phyloP scores from a whole-genome alignment of 2,329 filamentous ascomycete genomes.

The Aspergillus ibericus region DNA sequence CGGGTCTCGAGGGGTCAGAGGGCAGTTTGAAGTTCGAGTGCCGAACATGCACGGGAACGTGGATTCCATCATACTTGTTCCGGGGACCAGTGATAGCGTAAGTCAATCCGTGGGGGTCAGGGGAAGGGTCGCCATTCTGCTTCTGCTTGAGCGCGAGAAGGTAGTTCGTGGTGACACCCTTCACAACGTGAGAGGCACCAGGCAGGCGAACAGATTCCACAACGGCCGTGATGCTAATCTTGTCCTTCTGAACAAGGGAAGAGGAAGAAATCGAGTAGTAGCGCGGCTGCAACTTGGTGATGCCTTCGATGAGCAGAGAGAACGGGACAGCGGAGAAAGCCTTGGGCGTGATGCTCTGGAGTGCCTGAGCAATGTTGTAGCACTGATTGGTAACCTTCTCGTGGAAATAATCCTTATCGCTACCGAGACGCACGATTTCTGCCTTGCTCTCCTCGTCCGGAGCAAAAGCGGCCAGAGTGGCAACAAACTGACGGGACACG shows the following conservation, averaged over 20 bases:
- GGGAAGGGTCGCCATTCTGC: conserved; percentile 81
- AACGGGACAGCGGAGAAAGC: conserved; percentile 86
- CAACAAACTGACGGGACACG: conserved; percentile 92
- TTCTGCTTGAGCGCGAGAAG: conserved; percentile 93
- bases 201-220: conserved; percentile 82
- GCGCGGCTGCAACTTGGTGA: conserved; percentile 92
- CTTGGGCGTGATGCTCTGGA: conserved; percentile 71
- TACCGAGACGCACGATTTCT: conserved; percentile 84
- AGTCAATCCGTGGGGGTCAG: conserved; percentile 77
- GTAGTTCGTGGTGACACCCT: conserved; percentile 96
- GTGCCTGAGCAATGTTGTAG: conserved; percentile 85
- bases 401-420: conserved; percentile 94
- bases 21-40: conserved; percentile 99
- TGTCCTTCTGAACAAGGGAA: conserved; percentile 87
- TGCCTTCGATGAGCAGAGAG: conserved; percentile 87
- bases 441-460: conserved; percentile 81
- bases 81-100: conserved; percentile 87
- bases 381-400: conserved; percentile 77
- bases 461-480: conserved; percentile 82
- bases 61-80: conserved; percentile 95
- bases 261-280: conserved; percentile 99
- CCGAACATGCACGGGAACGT: conserved; percentile 91
- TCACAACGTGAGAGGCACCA: conserved; percentile 75
- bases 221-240: conserved; percentile 91
- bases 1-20: conserved; percentile 86